A percentile compares a stretch with the other conserved stretches of the same genome.
phyloP scores from a whole-genome alignment of 768 basidiomycete genomes.

The Wakefieldia striispora region DNA sequence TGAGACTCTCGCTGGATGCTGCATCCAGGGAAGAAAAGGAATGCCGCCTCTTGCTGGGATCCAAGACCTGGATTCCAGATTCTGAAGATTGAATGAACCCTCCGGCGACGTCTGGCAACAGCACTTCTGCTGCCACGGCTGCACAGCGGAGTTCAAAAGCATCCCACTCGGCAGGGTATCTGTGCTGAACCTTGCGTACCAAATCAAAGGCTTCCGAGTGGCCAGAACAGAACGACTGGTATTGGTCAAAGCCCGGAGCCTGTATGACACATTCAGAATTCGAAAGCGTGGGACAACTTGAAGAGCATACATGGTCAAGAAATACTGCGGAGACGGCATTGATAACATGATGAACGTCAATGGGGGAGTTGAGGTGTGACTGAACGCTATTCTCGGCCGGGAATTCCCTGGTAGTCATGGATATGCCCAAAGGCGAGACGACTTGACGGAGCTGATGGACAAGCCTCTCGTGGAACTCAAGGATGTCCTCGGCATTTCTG shows the following conservation, averaged over 20 bases:
- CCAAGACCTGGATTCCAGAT: conserved; percentile 11
- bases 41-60: conserved; percentile 40
- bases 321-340: conserved; percentile 52
- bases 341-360: conserved; percentile 40
- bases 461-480: conserved; percentile 67
- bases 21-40: conserved; percentile 54
- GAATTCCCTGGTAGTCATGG: conserved; percentile 30
- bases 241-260: conserved; percentile 74
- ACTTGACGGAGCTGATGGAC: conserved; percentile 51
- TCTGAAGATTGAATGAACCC: conserved; percentile 4
- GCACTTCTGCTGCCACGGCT: conserved; percentile 43
- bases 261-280: conserved; percentile 30
- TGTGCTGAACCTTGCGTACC: conserved; percentile 62
- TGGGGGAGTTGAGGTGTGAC: conserved; percentile 20
- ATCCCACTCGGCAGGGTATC: conserved; percentile 74
- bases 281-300: neutral
- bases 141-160: conserved; percentile 80
- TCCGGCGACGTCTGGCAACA: conserved; percentile 9
- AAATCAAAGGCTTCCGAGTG: conserved; percentile 81
- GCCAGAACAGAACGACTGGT: conserved; percentile 84
- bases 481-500: conserved; percentile 66
- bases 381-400: conserved; percentile 7
- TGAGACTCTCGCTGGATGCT: conserved; percentile 32
- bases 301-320: conserved; percentile 47
- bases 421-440: conserved; percentile 51